These are phyloP conservation scores for Catenaria anguillulae DNA, from an alignment of 371 early-diverging fungal genomes.

Conservation along the genomic window DNA sequence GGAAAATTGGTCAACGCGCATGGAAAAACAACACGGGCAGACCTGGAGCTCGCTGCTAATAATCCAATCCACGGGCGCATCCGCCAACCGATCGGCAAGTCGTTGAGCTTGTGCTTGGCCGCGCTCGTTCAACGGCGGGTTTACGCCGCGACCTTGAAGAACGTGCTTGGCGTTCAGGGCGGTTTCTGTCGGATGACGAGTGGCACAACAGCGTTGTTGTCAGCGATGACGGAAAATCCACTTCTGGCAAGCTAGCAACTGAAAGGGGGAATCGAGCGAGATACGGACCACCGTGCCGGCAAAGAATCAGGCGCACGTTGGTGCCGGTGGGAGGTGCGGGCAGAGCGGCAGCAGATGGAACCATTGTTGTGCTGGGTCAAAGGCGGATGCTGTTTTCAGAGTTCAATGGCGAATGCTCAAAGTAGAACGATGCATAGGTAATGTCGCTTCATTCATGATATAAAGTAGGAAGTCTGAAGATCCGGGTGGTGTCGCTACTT, in stretches of 20 bases:
- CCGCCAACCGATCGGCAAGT: constrained; percentile 16
- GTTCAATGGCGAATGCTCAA: too few relatives aligned
- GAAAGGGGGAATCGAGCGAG: constrained; percentile 5
- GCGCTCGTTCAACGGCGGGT: constrained; percentile 29
- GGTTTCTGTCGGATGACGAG: constrained; percentile 39
- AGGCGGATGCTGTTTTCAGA: too few relatives aligned
- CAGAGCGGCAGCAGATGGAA: too few relatives aligned
- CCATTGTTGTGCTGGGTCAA: too few relatives aligned
- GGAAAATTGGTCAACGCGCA: background rate
- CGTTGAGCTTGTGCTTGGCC: constrained; percentile 19
- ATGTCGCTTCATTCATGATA: too few relatives aligned
- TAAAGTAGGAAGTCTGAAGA: too few relatives aligned
- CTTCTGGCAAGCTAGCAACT: background rate
- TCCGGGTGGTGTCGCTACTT: too few relatives aligned
- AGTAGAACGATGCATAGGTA: too few relatives aligned
- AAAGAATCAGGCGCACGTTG: background rate
- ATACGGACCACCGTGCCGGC: background rate
- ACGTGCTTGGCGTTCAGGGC: constrained; percentile 32
- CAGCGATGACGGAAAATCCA: background rate
- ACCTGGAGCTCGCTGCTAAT: constrained; percentile 9
- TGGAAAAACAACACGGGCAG: background rate
- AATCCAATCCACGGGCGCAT: constrained; percentile 15
- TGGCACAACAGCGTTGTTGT: too few relatives aligned
- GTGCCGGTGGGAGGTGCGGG: background rate
- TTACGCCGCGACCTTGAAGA: constrained; percentile 37